Base-by-base conservation (phyloP, 768 basidiomycete genomes). In the Calvatia gigantea region DNA sequence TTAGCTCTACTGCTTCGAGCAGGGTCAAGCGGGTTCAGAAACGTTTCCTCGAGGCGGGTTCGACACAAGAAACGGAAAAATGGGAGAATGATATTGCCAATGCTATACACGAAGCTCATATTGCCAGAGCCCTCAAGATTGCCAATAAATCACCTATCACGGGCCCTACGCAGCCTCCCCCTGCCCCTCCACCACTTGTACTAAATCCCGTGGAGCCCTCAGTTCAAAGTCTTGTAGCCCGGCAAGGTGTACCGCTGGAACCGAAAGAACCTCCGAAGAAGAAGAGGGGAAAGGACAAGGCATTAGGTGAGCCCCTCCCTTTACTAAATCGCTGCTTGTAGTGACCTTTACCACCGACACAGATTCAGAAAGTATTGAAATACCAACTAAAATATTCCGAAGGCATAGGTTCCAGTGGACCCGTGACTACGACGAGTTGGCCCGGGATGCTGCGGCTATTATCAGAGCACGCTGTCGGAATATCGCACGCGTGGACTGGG, bases 351-450 rank as follows among this genome's bases (percentile, higher is more conserved):
- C 6, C 38, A 35, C 5, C 27, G 7, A 17, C 9, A 42, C 41
- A 61, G 65, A 59, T 23, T 41, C 45, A 28, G 54, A 41, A 31
- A 11, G 29, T 6, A 44, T 28, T 8, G 53, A 64, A 28, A 54
- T 82, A 82, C 67, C 81, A 77, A 14, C 77, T 79, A 38, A 75
- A 73, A 8, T 63, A 14, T 61, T 63, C 42, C 76, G 87, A 50
- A 79, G 89, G 15, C 80, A 84, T 45, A 78, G 86, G 52, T 92
- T 93, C 65, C 82, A 83, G 45, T 98, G 93, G 94, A 91, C 82
- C 52, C 70, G 79, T 37, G 91, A 95, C 47, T 92, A 86, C 54
- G 94, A 98, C 54, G 96, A 98, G 58, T 79, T 94, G 35, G 86
- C 88, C 23, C 82, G 88, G 51, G 96, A 98, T 64, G 87, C 87